Conservation (phyloP, 805 yeast species). For the Candida mattraensis region DNA sequence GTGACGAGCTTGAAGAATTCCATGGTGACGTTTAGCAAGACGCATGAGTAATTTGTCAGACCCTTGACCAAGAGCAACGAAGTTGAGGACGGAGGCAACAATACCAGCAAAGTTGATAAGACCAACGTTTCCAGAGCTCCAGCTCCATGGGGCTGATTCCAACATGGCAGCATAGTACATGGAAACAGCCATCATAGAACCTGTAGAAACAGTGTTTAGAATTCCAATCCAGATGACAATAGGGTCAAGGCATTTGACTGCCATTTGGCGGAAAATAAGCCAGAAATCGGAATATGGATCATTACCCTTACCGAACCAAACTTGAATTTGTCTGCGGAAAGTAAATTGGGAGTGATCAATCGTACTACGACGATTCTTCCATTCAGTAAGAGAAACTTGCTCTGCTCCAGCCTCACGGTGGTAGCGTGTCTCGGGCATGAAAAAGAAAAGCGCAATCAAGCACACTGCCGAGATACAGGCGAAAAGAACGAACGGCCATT, state of each 20-base stretch:
- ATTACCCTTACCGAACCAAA: conserved; percentile 6
- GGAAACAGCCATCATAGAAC: conserved; percentile 5
- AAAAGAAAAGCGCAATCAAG: conserved; percentile 2
- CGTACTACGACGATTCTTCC: conserved; percentile 1
- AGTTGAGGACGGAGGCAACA: conserved; percentile 3
- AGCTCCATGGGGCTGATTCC: conserved; percentile 3
- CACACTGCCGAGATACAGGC: conserved; percentile 6
- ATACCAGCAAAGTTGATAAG: conserved; percentile 3
- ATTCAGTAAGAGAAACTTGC: conserved; percentile 3
- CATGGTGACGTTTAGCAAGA: background rate
- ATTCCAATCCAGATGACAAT: conserved; percentile 5
- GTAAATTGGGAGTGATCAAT: conserved; percentile 2
- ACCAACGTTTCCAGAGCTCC: conserved; percentile 5
- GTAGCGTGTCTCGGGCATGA: conserved; percentile 6
- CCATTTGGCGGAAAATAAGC: conserved; percentile 6
- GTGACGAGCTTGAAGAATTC: conserved; percentile 2
- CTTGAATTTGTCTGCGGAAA: conserved; percentile 3
- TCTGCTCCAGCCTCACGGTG: background rate
- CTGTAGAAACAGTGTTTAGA: conserved; percentile 3
- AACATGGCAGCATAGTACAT: conserved; percentile 4
- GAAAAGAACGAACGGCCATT: conserved; percentile 8
- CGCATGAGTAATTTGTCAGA: conserved; percentile 1
- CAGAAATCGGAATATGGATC: conserved; percentile 6
- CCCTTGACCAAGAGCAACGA: conserved; percentile 1
- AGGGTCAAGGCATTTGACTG: conserved; percentile 2